Conservation (phyloP, 352 stramenopile species). For the Phytophthora fragariaefolia region DNA sequence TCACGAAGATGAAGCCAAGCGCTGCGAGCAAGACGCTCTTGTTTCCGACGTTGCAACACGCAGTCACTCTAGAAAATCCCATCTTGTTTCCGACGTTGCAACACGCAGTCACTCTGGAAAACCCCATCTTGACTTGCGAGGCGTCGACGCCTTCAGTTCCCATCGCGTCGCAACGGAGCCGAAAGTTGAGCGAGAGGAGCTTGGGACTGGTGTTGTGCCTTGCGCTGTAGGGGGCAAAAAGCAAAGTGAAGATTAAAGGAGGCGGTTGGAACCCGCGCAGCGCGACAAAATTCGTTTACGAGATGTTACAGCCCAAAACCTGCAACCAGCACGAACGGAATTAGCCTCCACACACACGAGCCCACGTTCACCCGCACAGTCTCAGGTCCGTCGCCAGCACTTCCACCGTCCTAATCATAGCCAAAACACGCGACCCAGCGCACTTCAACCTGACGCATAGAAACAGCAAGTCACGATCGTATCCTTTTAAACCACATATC, state of each 20-base stretch:
- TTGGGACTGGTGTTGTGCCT: slow-evolving; percentile 11
- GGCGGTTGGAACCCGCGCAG: background rate
- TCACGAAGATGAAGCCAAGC: slow-evolving; percentile 59
- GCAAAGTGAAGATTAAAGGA: slow-evolving; percentile 23
- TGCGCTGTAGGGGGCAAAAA: slow-evolving; percentile 31
- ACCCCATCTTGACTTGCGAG: slow-evolving; percentile 50
- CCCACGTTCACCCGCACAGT: background rate
- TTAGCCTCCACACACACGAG: slow-evolving; percentile 10
- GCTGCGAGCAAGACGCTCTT: slow-evolving; percentile 33
- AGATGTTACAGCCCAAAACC: background rate
- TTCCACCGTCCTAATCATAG: slow-evolving; percentile 6
- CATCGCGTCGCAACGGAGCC: slow-evolving; percentile 21
- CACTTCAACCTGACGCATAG: slow-evolving; percentile 25
- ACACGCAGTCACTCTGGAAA: slow-evolving; percentile 1
- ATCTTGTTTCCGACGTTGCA: slow-evolving; percentile 18
- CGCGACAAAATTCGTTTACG: background rate
- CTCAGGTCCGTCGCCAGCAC: slow-evolving; percentile 4
- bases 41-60: slow-evolving; percentile 10
- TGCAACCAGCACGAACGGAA: slow-evolving; percentile 4
- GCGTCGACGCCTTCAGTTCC: slow-evolving; percentile 50
- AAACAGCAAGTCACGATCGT: slow-evolving; percentile 20
- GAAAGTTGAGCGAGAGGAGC: slow-evolving; percentile 1
- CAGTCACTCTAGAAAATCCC: too few species aligned
- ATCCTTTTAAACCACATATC: background rate
- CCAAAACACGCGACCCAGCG: background rate